These are phyloP conservation scores for Endotrypanum monterogeii DNA, from an alignment of 208 protist species.

Conservation along the genomic window DNA sequence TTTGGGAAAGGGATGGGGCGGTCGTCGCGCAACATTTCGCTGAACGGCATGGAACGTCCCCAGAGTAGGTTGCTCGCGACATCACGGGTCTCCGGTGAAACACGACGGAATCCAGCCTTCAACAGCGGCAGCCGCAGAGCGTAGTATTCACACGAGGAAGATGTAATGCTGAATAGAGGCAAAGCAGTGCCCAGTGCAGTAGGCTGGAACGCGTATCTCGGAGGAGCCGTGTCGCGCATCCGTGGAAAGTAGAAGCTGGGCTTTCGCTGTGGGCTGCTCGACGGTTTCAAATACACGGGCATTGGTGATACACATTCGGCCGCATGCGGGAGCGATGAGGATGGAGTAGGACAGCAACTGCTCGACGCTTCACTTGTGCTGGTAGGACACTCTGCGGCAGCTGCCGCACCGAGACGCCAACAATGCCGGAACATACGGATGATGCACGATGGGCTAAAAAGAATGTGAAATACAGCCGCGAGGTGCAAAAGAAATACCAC, in stretches of 20 bases:
- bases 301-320: constrained; percentile 25
- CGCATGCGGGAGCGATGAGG: constrained; percentile 1
- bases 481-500: background rate
- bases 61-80: constrained; percentile 72
- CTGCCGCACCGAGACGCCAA: background rate
- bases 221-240: constrained; percentile 49
- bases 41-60: constrained; percentile 67
- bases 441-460: background rate
- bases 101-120: constrained; percentile 80
- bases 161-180: constrained; percentile 80
- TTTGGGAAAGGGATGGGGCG: background rate
- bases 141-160: constrained; percentile 95
- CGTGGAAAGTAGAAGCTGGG: constrained; percentile 80
- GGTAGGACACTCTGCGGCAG: background rate
- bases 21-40: constrained; percentile 20
- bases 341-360: background rate
- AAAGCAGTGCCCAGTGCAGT: constrained; percentile 52
- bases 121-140: constrained; percentile 92
- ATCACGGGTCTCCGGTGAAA: constrained; percentile 26
- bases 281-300: constrained; percentile 75
- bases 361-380: background rate
- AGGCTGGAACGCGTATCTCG: constrained; percentile 29
- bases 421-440: constrained; percentile 1
- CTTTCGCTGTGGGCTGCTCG: constrained; percentile 57
- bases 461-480: no score